These are phyloP conservation scores for Blastomyces silverae DNA, from an alignment of 2,329 filamentous ascomycete species.

Conservation along the genomic window DNA sequence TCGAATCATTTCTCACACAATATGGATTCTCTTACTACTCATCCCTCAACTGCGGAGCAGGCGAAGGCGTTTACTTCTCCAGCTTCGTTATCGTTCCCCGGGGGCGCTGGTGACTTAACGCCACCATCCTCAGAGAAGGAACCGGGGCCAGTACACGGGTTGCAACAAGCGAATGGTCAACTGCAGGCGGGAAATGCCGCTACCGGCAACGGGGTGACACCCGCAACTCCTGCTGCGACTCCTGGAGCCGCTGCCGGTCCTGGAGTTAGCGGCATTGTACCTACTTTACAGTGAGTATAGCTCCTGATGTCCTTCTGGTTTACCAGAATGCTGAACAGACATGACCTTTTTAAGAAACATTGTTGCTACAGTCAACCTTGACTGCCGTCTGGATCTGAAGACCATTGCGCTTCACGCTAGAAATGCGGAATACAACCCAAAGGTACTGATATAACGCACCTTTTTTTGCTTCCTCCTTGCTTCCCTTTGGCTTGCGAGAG, in stretches of 20 bases:
- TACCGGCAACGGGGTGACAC: conserved; percentile 73
- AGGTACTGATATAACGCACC: conserved; percentile 55
- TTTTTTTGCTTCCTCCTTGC: conserved; percentile 17
- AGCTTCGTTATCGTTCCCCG: conserved; percentile 85
- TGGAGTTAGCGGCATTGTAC: conserved; percentile 81
- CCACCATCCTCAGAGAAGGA: conserved; percentile 69
- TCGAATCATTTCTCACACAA: conserved; percentile 27
- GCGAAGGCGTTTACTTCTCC: conserved; percentile 93
- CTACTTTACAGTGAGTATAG: conserved; percentile 92
- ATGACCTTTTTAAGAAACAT: conserved; percentile 68
- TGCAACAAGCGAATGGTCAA: conserved; percentile 42
- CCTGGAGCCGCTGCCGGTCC: conserved; percentile 73
- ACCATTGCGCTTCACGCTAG: conserved; percentile 96
- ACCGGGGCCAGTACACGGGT: conserved; percentile 39
- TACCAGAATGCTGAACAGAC: conserved; percentile 46
- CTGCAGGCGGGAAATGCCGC: conserved; percentile 54
- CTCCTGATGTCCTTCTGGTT: conserved; percentile 41
- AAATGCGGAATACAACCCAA: conserved; percentile 98
- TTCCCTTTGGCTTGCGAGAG: conserved; percentile 10
- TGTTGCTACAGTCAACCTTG: conserved; percentile 96
- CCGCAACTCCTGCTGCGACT: conserved; percentile 84
- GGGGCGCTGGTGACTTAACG: conserved; percentile 73
- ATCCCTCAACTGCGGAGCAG: conserved; percentile 84
- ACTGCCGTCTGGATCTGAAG: conserved; percentile 96
- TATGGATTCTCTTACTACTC: conserved; percentile 88